Percentiles rank a stretch among this genome's conserved stretches.
Conservation (phyloP, 2,329 filamentous ascomycete species). For the Arthrobotrys iridis region DNA sequence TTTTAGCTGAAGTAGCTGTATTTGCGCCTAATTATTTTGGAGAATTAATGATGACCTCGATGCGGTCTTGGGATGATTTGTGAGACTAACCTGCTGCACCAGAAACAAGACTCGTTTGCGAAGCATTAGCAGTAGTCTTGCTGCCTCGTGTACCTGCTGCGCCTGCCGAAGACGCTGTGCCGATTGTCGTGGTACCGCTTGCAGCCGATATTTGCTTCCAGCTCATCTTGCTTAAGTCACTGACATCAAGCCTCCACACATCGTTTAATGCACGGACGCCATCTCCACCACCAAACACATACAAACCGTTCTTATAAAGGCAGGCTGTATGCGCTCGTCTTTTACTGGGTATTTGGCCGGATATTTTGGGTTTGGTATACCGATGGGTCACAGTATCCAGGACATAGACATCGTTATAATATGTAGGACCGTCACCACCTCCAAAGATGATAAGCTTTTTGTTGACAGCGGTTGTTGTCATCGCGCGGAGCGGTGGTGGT, state of each 20-base stretch:
- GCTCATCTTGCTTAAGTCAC: constrained; percentile 70
- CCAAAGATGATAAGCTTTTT: constrained; percentile 77
- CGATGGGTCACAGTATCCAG: constrained; percentile 76
- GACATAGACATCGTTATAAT: constrained; percentile 78
- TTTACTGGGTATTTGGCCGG: constrained; percentile 70
- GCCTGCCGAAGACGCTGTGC: not conserved
- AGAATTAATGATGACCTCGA: not conserved
- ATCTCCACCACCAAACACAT: constrained; percentile 77
- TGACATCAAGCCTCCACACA: constrained; percentile 76
- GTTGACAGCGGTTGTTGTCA: constrained; percentile 74
- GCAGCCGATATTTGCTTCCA: constrained; percentile 70
- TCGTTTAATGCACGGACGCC: constrained; percentile 76
- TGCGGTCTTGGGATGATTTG: not conserved
- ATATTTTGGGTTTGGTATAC: constrained; percentile 72
- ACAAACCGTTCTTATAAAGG: constrained; percentile 75
- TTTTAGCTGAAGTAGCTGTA: constrained; percentile 51
- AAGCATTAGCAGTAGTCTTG: constrained; percentile 30
- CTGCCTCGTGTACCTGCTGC: constrained; percentile 9
- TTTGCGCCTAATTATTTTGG: constrained; percentile 3
- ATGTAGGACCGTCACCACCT: constrained; percentile 74
- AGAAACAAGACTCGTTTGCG: constrained; percentile 43
- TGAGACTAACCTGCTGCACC: constrained; percentile 24
- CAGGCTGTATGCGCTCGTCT: constrained; percentile 76
- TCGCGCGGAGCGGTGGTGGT: constrained; percentile 73
- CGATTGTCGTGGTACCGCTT: constrained; percentile 46